Conservation (phyloP, 83 land plant species). For the Diphasiastrum complanatum region DNA sequence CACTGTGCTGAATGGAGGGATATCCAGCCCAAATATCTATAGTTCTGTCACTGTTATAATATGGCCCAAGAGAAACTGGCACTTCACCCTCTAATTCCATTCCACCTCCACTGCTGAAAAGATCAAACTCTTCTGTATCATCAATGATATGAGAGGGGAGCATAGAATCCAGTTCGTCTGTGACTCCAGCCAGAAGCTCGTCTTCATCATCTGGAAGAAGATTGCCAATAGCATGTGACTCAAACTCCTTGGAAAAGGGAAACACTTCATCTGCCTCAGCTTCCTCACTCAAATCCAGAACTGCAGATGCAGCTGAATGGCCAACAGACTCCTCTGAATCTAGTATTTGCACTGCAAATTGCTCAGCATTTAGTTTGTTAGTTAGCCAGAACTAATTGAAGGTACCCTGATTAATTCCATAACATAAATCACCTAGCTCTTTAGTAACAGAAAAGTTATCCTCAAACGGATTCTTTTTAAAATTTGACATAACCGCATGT, state of each 20-base stretch:
- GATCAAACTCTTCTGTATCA: constrained; percentile 1
- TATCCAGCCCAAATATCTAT: not conserved
- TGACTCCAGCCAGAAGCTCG: constrained; percentile 6
- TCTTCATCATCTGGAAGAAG: constrained; percentile 17
- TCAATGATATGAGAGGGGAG: not conserved
- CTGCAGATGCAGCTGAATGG: not conserved
- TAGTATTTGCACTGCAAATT: not conserved
- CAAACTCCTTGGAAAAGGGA: constrained; percentile 3
- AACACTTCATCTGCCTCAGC: constrained; percentile 1
- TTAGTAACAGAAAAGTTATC: too few relatives aligned
- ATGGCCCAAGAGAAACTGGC: not conserved
- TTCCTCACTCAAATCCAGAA: not conserved
- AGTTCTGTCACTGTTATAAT: not conserved
- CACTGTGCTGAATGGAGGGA: not conserved
- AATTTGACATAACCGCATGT: too few relatives aligned
- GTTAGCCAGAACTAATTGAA: too few relatives aligned
- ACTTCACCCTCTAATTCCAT: constrained; percentile 2
- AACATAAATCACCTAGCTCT: too few relatives aligned
- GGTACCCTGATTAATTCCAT: too few relatives aligned
- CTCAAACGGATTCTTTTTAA: too few relatives aligned
- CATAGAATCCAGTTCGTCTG: not conserved
- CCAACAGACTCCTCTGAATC: not conserved
- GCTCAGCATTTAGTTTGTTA: too few relatives aligned
- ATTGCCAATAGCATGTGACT: constrained; percentile 8
- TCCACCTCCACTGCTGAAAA: constrained; percentile 14